These are phyloP conservation scores for Apiotrichum mycotoxinovorans DNA, from an alignment of 1,284 basidiomycete genomes.

Conservation along the genomic window DNA sequence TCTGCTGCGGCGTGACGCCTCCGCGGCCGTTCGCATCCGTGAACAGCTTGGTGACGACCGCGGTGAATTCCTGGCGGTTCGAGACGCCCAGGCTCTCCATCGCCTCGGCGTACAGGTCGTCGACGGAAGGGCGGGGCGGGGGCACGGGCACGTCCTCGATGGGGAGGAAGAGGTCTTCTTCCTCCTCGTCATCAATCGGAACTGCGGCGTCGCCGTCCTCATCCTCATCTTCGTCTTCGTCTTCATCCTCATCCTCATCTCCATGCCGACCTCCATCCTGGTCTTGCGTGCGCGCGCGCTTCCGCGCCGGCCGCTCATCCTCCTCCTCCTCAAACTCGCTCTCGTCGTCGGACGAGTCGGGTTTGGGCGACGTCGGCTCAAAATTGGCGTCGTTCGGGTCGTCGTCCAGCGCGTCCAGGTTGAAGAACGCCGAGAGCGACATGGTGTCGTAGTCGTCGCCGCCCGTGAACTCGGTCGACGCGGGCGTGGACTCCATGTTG, in stretches of 20 bases:
- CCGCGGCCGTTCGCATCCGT: slow-evolving; percentile 14
- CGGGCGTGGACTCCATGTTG: not conserved
- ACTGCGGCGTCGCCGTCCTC: not conserved
- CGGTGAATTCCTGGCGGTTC: slow-evolving; percentile 13
- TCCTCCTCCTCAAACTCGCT: slow-evolving; percentile 8
- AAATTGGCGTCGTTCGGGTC: slow-evolving; percentile 21
- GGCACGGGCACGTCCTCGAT: slow-evolving; percentile 37
- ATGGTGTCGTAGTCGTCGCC: slow-evolving; percentile 16
- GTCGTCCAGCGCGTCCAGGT: slow-evolving; percentile 12
- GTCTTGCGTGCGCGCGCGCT: not conserved
- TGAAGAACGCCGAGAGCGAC: slow-evolving; percentile 17
- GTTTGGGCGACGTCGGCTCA: slow-evolving; percentile 18
- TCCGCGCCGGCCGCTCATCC: not conserved
- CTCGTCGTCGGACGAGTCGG: slow-evolving; percentile 14
- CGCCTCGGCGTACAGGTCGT: slow-evolving; percentile 17
- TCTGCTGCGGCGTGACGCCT: slow-evolving; percentile 10
- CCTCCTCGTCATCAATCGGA: slow-evolving; percentile 52
- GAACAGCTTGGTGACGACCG: slow-evolving; percentile 13
- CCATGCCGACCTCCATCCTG: not conserved
- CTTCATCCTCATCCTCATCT: not conserved
- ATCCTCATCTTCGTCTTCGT: not conserved
- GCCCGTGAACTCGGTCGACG: slow-evolving; percentile 5
- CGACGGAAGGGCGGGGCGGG: not conserved
- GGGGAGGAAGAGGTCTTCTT: slow-evolving; percentile 39
- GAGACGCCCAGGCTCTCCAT: slow-evolving; percentile 17